Evolutionary conservation across 345 rosid species (phyloP).

Genomic region (Leavenworthia alabamica): DNA sequence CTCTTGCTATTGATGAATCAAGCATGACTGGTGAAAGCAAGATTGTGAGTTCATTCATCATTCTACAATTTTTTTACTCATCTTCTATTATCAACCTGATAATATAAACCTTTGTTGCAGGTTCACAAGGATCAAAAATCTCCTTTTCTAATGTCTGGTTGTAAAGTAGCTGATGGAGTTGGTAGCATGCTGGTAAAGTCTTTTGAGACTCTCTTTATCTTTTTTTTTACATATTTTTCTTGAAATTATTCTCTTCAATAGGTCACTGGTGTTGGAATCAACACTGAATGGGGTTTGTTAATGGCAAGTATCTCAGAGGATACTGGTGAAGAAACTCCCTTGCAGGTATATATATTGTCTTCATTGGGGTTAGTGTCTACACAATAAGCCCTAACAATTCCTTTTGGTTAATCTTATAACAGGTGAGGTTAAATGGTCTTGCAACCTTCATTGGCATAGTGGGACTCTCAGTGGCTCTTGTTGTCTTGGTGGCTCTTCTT

Average conservation of each 20-base stretch:
- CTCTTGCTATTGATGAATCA: slow-evolving; percentile 91
- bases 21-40: slow-evolving; percentile 99
- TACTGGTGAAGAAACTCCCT: slow-evolving; percentile 98
- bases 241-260: slow-evolving; percentile 28
- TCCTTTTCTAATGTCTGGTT: slow-evolving; percentile 97
- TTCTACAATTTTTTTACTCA: slow-evolving; percentile 10
- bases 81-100: slow-evolving; percentile 25
- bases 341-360: slow-evolving; percentile 63
- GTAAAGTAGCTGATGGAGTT: slow-evolving; percentile 98
- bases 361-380: not conserved
- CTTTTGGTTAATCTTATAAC: slow-evolving; percentile 15
- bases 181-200: slow-evolving; percentile 93
- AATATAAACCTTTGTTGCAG: slow-evolving; percentile 35
- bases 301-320: slow-evolving; percentile 99
- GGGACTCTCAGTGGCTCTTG: slow-evolving; percentile 85
- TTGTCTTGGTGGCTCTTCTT: slow-evolving; percentile 73
- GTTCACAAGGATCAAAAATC: slow-evolving; percentile 79
- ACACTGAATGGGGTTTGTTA: slow-evolving; percentile 98
- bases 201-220: not conserved
- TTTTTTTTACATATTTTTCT: not conserved
- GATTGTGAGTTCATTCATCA: slow-evolving; percentile 48
- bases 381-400: not conserved
- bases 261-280: slow-evolving; percentile 99
- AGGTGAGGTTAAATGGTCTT: slow-evolving; percentile 98
- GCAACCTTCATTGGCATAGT: slow-evolving; percentile 94